Evolutionary conservation across 352 stramenopile genomes (phyloP).

Genomic region (Globisporangium camurandrum): DNA sequence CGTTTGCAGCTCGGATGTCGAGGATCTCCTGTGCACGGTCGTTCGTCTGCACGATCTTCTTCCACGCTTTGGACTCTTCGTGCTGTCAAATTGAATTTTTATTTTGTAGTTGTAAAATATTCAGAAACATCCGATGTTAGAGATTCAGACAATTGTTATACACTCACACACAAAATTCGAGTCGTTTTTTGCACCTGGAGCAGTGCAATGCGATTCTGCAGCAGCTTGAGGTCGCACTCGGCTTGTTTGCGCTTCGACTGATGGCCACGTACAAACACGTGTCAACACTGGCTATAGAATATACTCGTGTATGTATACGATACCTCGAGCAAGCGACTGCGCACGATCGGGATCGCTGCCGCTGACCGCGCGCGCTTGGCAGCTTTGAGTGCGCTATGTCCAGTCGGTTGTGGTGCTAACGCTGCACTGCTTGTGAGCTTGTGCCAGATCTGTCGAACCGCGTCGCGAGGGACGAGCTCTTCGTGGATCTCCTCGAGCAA

Average conservation of each 20-base stretch:
- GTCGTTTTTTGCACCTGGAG: constrained; percentile 46
- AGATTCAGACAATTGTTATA: neutral
- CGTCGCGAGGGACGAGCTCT: constrained; percentile 41
- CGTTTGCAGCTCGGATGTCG: constrained; percentile 41
- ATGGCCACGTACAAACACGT: neutral
- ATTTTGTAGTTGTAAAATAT: neutral
- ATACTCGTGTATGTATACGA: neutral
- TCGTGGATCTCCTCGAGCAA: constrained; percentile 41
- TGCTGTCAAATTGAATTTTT: constrained; percentile 18
- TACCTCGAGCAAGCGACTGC: constrained; percentile 43
- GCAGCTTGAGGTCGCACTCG: constrained; percentile 61
- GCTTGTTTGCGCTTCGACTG: constrained; percentile 68
- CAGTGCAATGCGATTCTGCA: constrained; percentile 64
- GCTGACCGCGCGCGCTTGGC: constrained; percentile 32
- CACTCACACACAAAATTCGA: neutral
- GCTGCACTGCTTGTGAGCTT: constrained; percentile 17
- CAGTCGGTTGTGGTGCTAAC: neutral
- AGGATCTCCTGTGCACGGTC: constrained; percentile 66
- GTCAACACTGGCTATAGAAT: neutral
- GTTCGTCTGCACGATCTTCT: constrained; percentile 75
- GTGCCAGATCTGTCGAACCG: constrained; percentile 44
- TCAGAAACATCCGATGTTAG: neutral
- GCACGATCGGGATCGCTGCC: constrained; percentile 36
- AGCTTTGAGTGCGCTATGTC: constrained; percentile 5
- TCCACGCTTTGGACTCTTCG: constrained; percentile 70